Conservation (phyloP, 345 rosid species). For the Eucalyptus caleyi region DNA sequence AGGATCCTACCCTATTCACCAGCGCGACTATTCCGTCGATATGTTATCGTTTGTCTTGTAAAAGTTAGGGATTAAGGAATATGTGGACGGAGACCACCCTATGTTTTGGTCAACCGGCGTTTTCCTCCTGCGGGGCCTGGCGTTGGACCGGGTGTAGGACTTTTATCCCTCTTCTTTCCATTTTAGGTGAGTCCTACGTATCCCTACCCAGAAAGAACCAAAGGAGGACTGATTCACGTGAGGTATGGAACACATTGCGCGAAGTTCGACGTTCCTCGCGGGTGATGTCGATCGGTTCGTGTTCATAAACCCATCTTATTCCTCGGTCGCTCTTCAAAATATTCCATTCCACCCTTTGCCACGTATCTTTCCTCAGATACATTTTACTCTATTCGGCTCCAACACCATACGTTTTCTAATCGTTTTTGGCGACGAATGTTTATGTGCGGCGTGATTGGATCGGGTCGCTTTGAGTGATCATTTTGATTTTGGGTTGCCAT, state of each 20-base stretch:
- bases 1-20: not conserved
- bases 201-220: not conserved
- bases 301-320: not conserved
- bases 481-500: not conserved
- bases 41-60: not conserved
- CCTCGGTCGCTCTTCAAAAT: no score
- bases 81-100: not conserved
- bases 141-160: not conserved
- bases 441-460: not conserved
- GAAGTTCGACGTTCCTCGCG: not conserved
- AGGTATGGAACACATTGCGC: not conserved
- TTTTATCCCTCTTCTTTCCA: no score
- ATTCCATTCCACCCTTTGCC: not conserved
- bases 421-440: not conserved
- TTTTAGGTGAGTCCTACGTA: no score
- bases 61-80: not conserved
- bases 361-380: not conserved
- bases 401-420: not conserved
- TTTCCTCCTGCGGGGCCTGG: not conserved
- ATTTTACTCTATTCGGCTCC: not conserved
- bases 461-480: not conserved
- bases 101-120: not conserved
- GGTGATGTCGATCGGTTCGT: not conserved
- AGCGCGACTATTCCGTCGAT: no score
- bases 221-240: not conserved